Conservation (phyloP, 768 basidiomycete genomes). For the Rhizopogon vinicolor region DNA sequence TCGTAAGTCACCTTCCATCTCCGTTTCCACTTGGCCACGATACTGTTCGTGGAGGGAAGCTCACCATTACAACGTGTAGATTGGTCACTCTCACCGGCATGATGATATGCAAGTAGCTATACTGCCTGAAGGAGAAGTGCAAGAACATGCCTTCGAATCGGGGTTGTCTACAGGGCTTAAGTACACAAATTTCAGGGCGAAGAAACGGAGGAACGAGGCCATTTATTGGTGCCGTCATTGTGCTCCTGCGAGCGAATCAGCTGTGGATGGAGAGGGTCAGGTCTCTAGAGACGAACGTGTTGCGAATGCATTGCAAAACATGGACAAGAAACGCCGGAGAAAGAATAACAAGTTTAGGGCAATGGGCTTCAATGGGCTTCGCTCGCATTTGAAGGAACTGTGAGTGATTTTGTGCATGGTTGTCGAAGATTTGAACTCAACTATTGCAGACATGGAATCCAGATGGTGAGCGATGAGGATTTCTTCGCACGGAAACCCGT, state of each 20-base stretch:
- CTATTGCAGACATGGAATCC: slow-evolving; percentile 43
- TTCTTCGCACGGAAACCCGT: slow-evolving; percentile 27
- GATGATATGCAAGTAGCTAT: slow-evolving; percentile 41
- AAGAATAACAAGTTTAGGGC: slow-evolving; percentile 12
- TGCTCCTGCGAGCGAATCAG: slow-evolving; percentile 1
- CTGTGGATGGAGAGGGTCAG: not conserved
- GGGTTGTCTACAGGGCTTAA: slow-evolving; percentile 18
- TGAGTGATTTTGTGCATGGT: slow-evolving; percentile 24
- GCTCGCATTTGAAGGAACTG: slow-evolving; percentile 63
- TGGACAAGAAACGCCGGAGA: slow-evolving; percentile 4
- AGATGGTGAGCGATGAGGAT: slow-evolving; percentile 50
- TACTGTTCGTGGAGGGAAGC: not conserved
- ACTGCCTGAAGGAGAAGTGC: slow-evolving; percentile 9
- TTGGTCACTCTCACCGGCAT: slow-evolving; percentile 64
- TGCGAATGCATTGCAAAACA: not conserved
- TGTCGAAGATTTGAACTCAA: slow-evolving; percentile 5
- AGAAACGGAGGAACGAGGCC: slow-evolving; percentile 27
- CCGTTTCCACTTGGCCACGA: not conserved
- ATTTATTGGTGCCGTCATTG: slow-evolving; percentile 57
- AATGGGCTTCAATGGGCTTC: slow-evolving; percentile 51
- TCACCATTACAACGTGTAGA: slow-evolving; percentile 28
- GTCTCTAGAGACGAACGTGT: not conserved
- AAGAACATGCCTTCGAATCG: slow-evolving; percentile 14
- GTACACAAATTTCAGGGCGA: slow-evolving; percentile 14
- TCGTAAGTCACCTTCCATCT: slow-evolving; percentile 33